A percentile compares a stretch with the other conserved stretches of the same genome.
Evolutionary conservation across 129 eudicot genomes (phyloP).

Genomic region (Lonicera japonica): DNA sequence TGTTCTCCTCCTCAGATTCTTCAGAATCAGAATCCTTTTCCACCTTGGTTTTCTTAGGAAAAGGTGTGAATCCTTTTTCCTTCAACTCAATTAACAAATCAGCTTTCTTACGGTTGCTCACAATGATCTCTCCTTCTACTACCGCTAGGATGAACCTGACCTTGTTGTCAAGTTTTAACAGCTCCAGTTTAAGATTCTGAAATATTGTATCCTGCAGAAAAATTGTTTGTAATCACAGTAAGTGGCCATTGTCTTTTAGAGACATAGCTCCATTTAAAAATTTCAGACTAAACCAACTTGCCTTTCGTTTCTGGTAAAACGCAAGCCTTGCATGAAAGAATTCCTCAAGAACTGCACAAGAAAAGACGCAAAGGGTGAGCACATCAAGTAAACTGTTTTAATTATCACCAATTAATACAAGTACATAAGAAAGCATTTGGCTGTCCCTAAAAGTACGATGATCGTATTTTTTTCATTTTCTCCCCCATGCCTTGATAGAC

Average conservation of each 20-base stretch:
- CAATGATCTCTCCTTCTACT: conserved; percentile 61
- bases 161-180: conserved; percentile 64
- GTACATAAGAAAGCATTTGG: not conserved
- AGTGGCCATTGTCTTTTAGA: not conserved
- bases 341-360: conserved; percentile 71
- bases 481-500: too few relatives aligned
- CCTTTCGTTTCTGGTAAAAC: conserved; percentile 72
- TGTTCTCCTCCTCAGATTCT: conserved; percentile 42
- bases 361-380: not conserved
- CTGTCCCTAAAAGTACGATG: too few relatives aligned
- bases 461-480: too few relatives aligned
- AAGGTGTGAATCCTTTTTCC: conserved; percentile 67
- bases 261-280: not conserved
- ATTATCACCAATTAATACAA: not conserved
- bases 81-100: conserved; percentile 60
- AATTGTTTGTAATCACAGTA: not conserved
- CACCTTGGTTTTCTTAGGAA: conserved; percentile 50
- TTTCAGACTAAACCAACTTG: conserved; percentile 11
- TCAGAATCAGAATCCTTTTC: conserved; percentile 54
- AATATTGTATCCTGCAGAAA: conserved; percentile 43
- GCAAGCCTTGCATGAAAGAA: conserved; percentile 66
- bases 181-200: conserved; percentile 45
- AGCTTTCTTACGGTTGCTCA: conserved; percentile 73
- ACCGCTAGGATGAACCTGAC: conserved; percentile 74
- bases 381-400: not conserved